Base-by-base conservation (phyloP, 2,329 filamentous ascomycete genomes). In the Blastomyces parvus region DNA sequence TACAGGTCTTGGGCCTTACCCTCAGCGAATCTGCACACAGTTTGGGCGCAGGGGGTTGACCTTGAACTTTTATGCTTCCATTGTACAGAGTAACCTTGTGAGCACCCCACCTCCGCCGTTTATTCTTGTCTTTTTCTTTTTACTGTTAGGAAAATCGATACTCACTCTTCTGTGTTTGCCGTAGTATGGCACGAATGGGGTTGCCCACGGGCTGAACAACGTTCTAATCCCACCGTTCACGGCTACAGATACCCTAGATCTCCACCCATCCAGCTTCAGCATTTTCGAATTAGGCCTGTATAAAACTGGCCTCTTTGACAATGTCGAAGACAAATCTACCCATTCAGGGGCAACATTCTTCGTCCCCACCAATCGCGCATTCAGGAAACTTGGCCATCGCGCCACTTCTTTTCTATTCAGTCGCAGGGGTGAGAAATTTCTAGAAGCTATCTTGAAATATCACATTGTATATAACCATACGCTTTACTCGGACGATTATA, bases 401-500 rank as follows among this genome's bases (percentile, higher is more conserved):
- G 84, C 88, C 69, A 95, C 93, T 71, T 89, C 86, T 27, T 97
- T 96, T 81, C 81, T 97, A 3, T 97, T 97, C 82, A 89, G 88
- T 64, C 80, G 84, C 36, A 83, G 81, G 61, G 92, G 92, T 1
- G 79, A 83, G 66, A 87, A 87, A 74, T 96, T 90, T 72, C 83
- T 97, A 22, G 85, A 84, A 67, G 90, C 90, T 0, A 78, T 96
- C 56, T 80, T 95, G 19, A 81, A 90, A 77, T 95, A 95, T 72
- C 89, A 93, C 70, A 82, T 92, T 59, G 88, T 88, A 0, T 82
- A 86, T 52, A 85, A 89, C 70, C 82, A 86, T 64, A 92, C 89
- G 0, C 78, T 96, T 0, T 97, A 96, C 80, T 90, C 88, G 6
- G 92, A 96, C 71, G 88, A 87, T 5, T 89, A 87, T 72, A 94